Percentiles rank a stretch among this genome's conserved stretches.
Evolutionary conservation across 1,284 basidiomycete genomes (phyloP).

Genomic region (Papiliotrema fonsecae): DNA sequence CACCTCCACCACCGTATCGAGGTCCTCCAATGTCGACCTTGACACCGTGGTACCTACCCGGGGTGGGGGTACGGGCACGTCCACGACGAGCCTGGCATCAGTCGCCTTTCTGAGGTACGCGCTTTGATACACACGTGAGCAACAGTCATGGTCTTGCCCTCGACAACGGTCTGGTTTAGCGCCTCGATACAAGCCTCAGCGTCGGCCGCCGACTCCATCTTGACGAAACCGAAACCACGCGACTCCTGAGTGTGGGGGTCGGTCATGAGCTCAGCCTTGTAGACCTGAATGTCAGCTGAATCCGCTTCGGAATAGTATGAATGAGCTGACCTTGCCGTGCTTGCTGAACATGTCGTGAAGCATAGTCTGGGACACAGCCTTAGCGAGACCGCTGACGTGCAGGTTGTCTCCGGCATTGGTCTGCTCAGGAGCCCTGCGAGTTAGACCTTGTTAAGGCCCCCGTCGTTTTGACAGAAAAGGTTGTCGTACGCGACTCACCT

Average conservation of each 20-base stretch:
- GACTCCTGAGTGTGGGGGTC: conserved; percentile 93
- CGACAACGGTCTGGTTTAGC: conserved; percentile 74
- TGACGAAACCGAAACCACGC: conserved; percentile 96
- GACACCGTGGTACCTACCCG: conserved; percentile 74
- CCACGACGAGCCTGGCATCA: conserved; percentile 74
- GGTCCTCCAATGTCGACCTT: conserved; percentile 61
- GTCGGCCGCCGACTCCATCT: conserved; percentile 80
- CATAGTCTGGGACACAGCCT: conserved; percentile 73
- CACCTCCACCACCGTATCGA: conserved; percentile 57
- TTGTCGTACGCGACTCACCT: no score
- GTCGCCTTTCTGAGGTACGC: neutral
- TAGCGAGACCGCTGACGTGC: conserved; percentile 83
- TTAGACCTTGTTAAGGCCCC: neutral
- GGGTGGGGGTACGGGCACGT: conserved; percentile 89
- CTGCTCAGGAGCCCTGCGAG: conserved; percentile 44
- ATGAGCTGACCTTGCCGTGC: conserved; percentile 69
- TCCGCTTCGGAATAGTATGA: neutral
- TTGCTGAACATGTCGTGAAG: conserved; percentile 85
- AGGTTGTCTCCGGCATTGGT: conserved; percentile 92
- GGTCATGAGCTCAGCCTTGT: conserved; percentile 86
- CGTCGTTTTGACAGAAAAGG: no score
- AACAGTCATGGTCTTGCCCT: conserved; percentile 78
- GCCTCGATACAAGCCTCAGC: conserved; percentile 83
- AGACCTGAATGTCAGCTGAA: conserved; percentile 40
- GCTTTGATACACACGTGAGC: conserved; percentile 62